A percentile compares a stretch with the other conserved stretches of the same genome.
Evolutionary conservation across 345 rosid genomes (phyloP).

Genomic region (Linum usitatissimum): DNA sequence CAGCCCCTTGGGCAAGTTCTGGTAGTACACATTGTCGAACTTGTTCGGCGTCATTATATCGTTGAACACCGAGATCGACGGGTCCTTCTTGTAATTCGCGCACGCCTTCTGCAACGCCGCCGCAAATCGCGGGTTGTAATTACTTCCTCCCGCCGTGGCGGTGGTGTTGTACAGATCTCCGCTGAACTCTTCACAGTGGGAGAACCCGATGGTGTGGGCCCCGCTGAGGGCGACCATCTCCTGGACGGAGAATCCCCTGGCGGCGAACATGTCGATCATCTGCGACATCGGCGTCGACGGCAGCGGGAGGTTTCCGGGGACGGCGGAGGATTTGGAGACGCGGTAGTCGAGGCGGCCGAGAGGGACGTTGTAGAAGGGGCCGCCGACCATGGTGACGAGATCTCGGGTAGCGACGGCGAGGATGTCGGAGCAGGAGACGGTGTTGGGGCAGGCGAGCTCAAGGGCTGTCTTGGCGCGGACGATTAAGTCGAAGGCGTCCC

Average conservation of each 20-base stretch:
- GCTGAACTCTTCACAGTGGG: conserved; percentile 78
- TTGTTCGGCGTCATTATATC: conserved; percentile 84
- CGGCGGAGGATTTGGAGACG: conserved; percentile 34
- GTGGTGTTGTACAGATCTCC: conserved; percentile 32
- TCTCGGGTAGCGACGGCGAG: conserved; percentile 73
- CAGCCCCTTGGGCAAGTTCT: conserved; percentile 69
- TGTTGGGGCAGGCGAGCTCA: conserved; percentile 70
- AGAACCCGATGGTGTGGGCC: conserved; percentile 86
- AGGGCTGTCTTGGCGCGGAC: conserved; percentile 67
- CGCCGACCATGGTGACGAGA: conserved; percentile 34
- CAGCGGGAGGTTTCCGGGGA: conserved; percentile 47
- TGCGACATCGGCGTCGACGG: conserved; percentile 48
- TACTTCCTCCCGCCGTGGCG: background rate
- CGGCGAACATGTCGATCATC: conserved; percentile 39
- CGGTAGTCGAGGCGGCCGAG: conserved; percentile 70
- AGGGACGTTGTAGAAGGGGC: conserved; percentile 50
- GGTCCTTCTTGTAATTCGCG: conserved; percentile 41
- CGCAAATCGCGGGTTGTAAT: conserved; percentile 65
- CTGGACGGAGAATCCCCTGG: conserved; percentile 49
- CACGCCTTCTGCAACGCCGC: conserved; percentile 56
- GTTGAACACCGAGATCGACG: conserved; percentile 72
- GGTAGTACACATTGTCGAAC: conserved; percentile 74
- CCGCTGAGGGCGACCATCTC: conserved; percentile 90
- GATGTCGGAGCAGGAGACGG: conserved; percentile 86
- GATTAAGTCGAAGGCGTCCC: conserved; percentile 24